Evolutionary conservation across 2,329 filamentous ascomycete species (phyloP), one percentile per base, ranked within the genome.

Genomic region (Fonsecaea nubica): DNA sequence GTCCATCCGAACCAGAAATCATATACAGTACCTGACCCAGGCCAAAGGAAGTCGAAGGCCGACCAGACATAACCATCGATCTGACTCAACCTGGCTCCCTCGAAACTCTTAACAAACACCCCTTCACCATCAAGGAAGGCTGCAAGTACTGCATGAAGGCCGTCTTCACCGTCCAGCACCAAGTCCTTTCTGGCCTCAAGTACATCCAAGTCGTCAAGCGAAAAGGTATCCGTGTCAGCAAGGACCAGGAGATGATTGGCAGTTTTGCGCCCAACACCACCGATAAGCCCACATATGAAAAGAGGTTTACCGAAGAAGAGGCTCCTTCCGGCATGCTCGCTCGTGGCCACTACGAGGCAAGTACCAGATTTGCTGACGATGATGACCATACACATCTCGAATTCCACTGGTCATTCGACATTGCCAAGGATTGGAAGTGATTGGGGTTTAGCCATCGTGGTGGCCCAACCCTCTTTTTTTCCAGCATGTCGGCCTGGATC

Each of bases 171-270:
- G 95, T 99, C 54, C 93, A 99, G 84, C 93, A 97, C 79, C 91
- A 98, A 81, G 94, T 99, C 72, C 87, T 98, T 63, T 95, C 92
- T 74, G 95, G 95, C 54, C 82, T 99, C 77, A 96, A 97, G 83
- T 99, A 98, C 80, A 87, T 99, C 65, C 95, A 99, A 82, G 87
- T 93, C 48, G 91, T 97, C 69, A 96, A 95, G 86, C 86, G 93
- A 74, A 93, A 93, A 85, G 91, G 92, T 62, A 86, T 98, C 77
- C 88, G 87, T 66, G 88, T 94, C 68, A 92, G 90, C 83, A 99
- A 97, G 87, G 91, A 95, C 76, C 91, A 96, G 74, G 94, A 98
- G 84, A 99, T 99, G 95, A 91, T 99, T 86, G 93, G 95, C 80
- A 96, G 92, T 75, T 99, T 94, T 77, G 91, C 92, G 63, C 95